These are phyloP conservation scores for Penicillium longicatenatum DNA, from an alignment of 495 filamentous ascomycete genomes.

Conservation along the genomic window DNA sequence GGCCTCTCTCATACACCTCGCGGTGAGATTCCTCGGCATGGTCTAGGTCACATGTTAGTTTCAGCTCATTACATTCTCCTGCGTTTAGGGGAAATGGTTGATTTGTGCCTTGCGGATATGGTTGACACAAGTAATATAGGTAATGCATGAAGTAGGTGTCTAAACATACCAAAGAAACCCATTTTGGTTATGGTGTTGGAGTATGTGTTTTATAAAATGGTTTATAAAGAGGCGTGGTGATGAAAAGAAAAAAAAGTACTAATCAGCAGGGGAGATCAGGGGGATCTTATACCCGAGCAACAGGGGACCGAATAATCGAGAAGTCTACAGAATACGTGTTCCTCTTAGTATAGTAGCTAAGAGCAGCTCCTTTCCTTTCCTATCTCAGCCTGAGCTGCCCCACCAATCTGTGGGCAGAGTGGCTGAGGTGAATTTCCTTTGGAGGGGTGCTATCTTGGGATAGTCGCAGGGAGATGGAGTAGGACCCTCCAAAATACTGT, in stretches of 20 bases:
- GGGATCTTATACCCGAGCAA: constrained; percentile 25
- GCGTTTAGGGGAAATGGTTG: not conserved
- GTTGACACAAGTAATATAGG: not conserved
- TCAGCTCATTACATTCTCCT: not conserved
- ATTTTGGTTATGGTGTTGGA: constrained; percentile 27
- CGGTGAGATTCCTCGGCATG: constrained; percentile 59
- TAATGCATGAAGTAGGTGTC: not conserved
- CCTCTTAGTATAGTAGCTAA: constrained; percentile 8
- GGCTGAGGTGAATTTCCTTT: constrained; percentile 16
- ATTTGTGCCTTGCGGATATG: constrained; percentile 4
- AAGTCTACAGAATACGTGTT: constrained; percentile 18
- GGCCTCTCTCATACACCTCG: constrained; percentile 54
- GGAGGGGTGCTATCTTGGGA: constrained; percentile 13
- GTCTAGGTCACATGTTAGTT: constrained; percentile 27
- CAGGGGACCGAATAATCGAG: constrained; percentile 20
- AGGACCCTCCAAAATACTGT: constrained; percentile 11
- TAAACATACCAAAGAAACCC: constrained; percentile 41
- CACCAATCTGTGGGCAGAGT: constrained; percentile 18
- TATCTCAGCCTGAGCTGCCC: constrained; percentile 23
- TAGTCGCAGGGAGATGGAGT: constrained; percentile 13
- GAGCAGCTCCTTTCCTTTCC: constrained; percentile 10
- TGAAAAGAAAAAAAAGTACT: not conserved
- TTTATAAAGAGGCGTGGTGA: constrained; percentile 10
- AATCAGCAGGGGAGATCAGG: constrained; percentile 2
- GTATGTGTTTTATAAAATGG: constrained; percentile 10